Evolutionary conservation across 257 asterid genomes (phyloP), one percentile per base, ranked within the genome.

Genomic region (Petunia axillaris): DNA sequence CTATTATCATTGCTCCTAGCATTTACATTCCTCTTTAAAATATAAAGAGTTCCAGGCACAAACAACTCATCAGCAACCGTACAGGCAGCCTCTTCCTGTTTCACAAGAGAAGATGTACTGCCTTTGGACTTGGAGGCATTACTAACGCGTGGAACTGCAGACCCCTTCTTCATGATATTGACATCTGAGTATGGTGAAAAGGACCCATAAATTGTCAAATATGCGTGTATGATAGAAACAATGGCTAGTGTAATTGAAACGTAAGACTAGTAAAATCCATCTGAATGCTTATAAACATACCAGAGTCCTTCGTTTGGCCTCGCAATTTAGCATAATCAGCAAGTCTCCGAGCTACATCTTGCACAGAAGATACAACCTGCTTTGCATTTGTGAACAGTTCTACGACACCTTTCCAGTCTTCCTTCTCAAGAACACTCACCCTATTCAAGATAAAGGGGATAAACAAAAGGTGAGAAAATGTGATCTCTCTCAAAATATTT

Each of bases 321-420:
- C 91, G 84, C 76, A 89, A 83, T 68, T 91, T 89, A 79, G 96
- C 92, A 86, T 89, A 92, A 13, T 92, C 97, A 70, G 97, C 90
- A 64, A 96, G 91, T 85, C 88, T 96, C 83, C 94, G 85, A 65
- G 97, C 94, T 37, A 89, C 97, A 48, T 92, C 98, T 88, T 96
- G 99, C 70, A 94, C 92, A 78, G 94, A 91, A 55, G 93, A 86
- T 73, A 93, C 94, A 8, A 90, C 92, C 84, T 91, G 99, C 89
- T 90, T 96, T 53, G 98, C 99, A 84, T 92, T 96, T 62, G 94
- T 83, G 58, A 94, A 95, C 74, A 94, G 88, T 62, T 91, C 94
- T 58, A 89, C 83, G n/a, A 92, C 85, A 75, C 97, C 90, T 89
- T 85, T 94, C 99, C 97, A 91, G 78, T 94, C 99, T 87, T 91